Evolutionary conservation across 1,139 yeast species (phyloP), one percentile per base, ranked within the genome.

Genomic region (Geotrichum europaeum): DNA sequence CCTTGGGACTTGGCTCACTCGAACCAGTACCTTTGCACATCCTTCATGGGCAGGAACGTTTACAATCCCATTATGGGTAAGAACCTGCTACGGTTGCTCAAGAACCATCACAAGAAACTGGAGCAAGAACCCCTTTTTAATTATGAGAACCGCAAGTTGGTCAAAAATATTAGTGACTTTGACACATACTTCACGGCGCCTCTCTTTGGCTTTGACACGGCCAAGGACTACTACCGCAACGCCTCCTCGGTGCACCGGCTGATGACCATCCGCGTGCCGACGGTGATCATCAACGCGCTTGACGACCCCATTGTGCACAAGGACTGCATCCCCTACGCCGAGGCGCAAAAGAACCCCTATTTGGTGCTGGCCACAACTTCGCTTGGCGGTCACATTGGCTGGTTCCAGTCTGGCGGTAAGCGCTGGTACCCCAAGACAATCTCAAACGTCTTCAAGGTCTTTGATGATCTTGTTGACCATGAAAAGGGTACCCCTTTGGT

Each of bases 321-420:
- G 15, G 79, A 80, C 58, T 79, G 85, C 57, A 81, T 89, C 45
- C 97, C 97, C 0, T 72, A 75, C 61, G 70, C 74, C 12, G 94
- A 88, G 67, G 82, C 84, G 6, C 70, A 70, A 53, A 74, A 78
- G 53, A 92, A 91, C 68, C 96, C 97, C 10, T 87, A 83, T 71
- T 75, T 87, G 36, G 75, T 84, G 43, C 72, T 89, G 67, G 76
- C 87, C 20, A 82, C 85, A 57, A 89, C 97, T 0, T 81, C 85
- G 43, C 75, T 84, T 36, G 99, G 99, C 61, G 99, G 98, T 10
- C 99, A 94, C 75, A 75, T 95, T 51, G 91, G 90, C 9, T 81
- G 82, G 81, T 81, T 78, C 68, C 83, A 80, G 68, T 86, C 88
- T 0, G 85, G 87, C 30, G 74, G 74, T 45, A 80, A 83, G 60